A percentile compares a stretch with the other conserved stretches of the same genome.
These are phyloP conservation scores for Colletotrichum melonis DNA, from an alignment of 2,329 filamentous ascomycete genomes.

Conservation along the genomic window DNA sequence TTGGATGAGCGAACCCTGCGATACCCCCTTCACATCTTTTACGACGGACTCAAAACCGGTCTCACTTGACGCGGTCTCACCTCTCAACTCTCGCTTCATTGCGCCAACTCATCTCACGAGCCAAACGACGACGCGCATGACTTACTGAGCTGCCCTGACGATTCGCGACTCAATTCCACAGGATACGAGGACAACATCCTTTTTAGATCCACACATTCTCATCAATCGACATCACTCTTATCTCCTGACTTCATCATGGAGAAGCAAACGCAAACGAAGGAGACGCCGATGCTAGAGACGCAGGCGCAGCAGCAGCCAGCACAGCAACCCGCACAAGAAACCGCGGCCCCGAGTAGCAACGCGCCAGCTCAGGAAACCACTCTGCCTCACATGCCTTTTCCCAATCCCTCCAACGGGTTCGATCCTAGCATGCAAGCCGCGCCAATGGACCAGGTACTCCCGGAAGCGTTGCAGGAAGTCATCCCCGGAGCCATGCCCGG, in stretches of 20 bases:
- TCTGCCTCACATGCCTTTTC: constrained; percentile 24
- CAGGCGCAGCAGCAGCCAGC: not conserved
- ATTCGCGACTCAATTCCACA: not conserved
- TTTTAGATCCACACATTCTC: not conserved
- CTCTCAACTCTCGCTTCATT: not conserved
- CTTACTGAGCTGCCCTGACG: constrained; percentile 1
- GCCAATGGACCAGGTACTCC: constrained; percentile 36
- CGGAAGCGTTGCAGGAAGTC: constrained; percentile 36
- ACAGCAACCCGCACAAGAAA: not conserved
- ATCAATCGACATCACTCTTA: not conserved
- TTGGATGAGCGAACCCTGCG: not conserved
- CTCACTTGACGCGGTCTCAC: constrained; percentile 21
- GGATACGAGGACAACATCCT: not conserved
- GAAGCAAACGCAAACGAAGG: constrained; percentile 25
- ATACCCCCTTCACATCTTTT: not conserved
- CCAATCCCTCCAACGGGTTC: constrained; percentile 20
- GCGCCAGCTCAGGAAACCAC: constrained; percentile 3
- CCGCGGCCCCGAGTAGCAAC: constrained; percentile 4
- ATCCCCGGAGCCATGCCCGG: constrained; percentile 35
- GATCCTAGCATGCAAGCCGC: constrained; percentile 27
- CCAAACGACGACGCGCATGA: constrained; percentile 7
- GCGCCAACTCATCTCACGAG: constrained; percentile 7
- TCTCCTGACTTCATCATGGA: constrained; percentile 18
- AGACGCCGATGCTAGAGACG: constrained; percentile 20
- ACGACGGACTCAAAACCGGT: not conserved